Base-by-base conservation (phyloP, 2,329 filamentous ascomycete species). In the Aureobasidium sp. region DNA sequence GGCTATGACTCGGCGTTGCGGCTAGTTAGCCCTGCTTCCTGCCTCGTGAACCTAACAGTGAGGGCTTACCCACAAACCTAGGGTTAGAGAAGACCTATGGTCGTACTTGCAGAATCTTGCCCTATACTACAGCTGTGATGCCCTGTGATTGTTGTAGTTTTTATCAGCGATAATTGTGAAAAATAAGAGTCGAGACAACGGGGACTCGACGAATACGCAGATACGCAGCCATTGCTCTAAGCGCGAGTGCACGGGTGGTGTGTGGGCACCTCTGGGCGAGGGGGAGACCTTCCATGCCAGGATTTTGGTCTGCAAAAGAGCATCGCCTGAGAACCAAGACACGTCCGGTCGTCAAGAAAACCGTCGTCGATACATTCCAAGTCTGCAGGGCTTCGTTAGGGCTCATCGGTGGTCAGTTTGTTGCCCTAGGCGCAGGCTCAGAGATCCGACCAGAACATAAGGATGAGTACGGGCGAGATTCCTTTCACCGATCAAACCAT, bases 331-430 rank as follows among this genome's bases (percentile, higher is more conserved):
- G 14, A 30, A 48, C 37, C 50, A 54, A 50, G 47, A 36, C 50
- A 54, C 37, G 25, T 27, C 27, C 27, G 14, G 14, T n/a, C 37
- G 13, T 29, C 45, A 13, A 6, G 9, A 48, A 30, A 54, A 29
- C 37, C 16, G 50, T 39, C 50, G 27, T 30, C 27, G 16, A 14
- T 54, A 29, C 27, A 5, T 29, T 16, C 3, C 7, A n/a, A 39
- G 34, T 41, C 16, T 27, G 13, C 50, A 54, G 51, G 51, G 51
- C 51, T 44, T 55, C 30, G 54, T 47, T 58, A 58, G 54, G 54
- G 54, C 42, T 58, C 8, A 3, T 45, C 54, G 54, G 41, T 37
- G 11, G 32, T 58, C 42, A 7, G 3, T 47, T 27, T 5, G n/a
- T 3, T 13, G 41, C 54, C 54, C 41, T 47, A 47, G 42, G 37